phyloP scores from a whole-genome alignment of 164 flowering plant genomes.

The Cinnamomum micranthum region DNA sequence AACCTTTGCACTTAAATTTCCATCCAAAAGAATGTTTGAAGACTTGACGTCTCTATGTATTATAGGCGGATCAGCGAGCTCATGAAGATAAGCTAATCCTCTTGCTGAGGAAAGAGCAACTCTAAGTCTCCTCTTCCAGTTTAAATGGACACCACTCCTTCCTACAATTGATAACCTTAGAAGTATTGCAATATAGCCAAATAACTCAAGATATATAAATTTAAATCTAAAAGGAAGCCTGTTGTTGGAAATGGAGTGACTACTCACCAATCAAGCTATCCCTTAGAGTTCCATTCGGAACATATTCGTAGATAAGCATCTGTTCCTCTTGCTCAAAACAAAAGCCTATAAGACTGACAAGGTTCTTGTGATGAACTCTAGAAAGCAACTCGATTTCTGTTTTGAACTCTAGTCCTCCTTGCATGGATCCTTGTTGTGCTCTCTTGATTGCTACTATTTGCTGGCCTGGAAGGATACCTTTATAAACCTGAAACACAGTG shows the following conservation, averaged over 20 bases:
- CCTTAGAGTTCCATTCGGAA: conserved; percentile 60
- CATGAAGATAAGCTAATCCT: no score
- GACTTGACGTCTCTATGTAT: conserved; percentile 44
- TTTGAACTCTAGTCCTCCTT: no score
- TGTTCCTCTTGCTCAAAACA: conserved; percentile 77
- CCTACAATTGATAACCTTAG: conserved; percentile 21
- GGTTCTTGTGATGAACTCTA: no score
- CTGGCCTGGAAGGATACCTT: conserved; percentile 49
- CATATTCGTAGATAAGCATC: conserved; percentile 61
- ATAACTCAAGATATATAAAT: not conserved
- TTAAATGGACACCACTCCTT: conserved; percentile 26
- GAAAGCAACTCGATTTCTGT: no score
- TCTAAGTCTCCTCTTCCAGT: conserved; percentile 36
- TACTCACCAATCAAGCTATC: conserved; percentile 55
- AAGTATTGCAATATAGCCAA: not conserved
- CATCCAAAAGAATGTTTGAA: conserved; percentile 37
- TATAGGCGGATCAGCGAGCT: conserved; percentile 40
- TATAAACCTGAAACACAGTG: conserved; percentile 41
- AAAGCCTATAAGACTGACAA: conserved; percentile 60
- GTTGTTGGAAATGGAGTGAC: not conserved
- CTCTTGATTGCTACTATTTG: conserved; percentile 56
- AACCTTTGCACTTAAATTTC: conserved; percentile 36
- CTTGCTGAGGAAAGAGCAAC: conserved; percentile 40
- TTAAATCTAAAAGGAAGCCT: not conserved
- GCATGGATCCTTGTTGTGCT: no score